Percentiles rank a stretch among this genome's conserved stretches.
Conservation (phyloP, 1,284 basidiomycete genomes). For the Sanguinoderma infundibulare region DNA sequence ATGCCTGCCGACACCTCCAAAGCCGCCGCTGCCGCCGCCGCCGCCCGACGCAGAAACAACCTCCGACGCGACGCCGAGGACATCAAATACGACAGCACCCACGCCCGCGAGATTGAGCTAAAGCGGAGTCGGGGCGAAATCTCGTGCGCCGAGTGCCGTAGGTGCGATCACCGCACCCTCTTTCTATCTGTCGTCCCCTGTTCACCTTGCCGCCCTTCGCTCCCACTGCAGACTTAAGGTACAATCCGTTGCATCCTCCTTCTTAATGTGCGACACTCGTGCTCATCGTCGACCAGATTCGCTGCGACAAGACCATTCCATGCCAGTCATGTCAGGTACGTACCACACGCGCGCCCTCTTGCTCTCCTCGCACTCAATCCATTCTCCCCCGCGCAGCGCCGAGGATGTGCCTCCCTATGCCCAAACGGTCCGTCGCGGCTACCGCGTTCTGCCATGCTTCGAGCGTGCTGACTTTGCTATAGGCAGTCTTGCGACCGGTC, state of each 20-base stretch:
- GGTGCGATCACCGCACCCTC: conserved; percentile 50
- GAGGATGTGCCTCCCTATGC: conserved; percentile 72
- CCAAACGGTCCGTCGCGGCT: conserved; percentile 58
- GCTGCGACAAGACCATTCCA: conserved; percentile 79
- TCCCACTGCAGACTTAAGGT: conserved; percentile 33
- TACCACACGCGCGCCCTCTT: not conserved
- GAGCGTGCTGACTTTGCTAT: conserved; percentile 2
- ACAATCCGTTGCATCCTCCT: conserved; percentile 2
- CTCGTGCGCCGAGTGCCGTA: conserved; percentile 75
- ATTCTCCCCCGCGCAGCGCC: conserved; percentile 41
- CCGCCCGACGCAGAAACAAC: conserved; percentile 31
- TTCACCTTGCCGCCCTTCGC: conserved; percentile 15
- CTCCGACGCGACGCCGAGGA: conserved; percentile 34
- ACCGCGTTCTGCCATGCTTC: not conserved
- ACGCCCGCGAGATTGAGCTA: conserved; percentile 52
- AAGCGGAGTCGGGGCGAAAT: conserved; percentile 72
- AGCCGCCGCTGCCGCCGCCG: conserved; percentile 27
- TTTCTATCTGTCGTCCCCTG: conserved; percentile 10
- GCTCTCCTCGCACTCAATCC: not conserved
- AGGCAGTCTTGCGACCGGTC: conserved; percentile 49
- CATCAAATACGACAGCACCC: conserved; percentile 34
- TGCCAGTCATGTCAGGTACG: conserved; percentile 69
- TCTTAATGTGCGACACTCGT: conserved; percentile 2
- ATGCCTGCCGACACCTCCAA: conserved; percentile 40
- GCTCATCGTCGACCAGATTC: conserved; percentile 46